Conservation (phyloP, 805 yeast genomes). For the Millerozyma miso region DNA sequence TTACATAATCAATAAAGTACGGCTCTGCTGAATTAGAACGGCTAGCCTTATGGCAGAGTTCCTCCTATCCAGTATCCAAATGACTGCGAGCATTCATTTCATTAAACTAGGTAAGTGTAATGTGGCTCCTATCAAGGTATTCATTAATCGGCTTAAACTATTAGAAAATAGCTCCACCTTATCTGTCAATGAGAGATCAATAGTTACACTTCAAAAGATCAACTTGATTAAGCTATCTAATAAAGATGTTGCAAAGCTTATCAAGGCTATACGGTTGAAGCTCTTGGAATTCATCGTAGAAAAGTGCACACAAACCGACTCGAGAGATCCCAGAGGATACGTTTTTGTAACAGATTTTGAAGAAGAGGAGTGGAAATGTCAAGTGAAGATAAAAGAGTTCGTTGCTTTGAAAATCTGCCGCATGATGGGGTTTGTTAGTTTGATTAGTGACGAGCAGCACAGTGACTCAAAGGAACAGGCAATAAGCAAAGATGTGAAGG, state of each 20-base stretch:
- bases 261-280: constrained; percentile 10
- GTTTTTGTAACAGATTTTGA: constrained; percentile 8
- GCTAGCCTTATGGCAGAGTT: too few species aligned
- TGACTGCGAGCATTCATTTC: constrained; percentile 13
- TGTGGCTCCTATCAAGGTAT: constrained; percentile 18
- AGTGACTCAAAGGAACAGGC: constrained; percentile 11
- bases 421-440: constrained; percentile 1
- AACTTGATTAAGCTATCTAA: constrained; percentile 21
- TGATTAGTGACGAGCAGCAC: constrained; percentile 9
- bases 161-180: constrained; percentile 10
- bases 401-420: background rate
- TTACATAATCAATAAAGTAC: too few species aligned
- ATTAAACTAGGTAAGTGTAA: constrained; percentile 11
- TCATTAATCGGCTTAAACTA: constrained; percentile 18
- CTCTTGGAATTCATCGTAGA: background rate
- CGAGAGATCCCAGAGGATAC: background rate
- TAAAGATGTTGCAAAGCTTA: constrained; percentile 16
- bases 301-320: background rate
- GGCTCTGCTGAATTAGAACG: too few species aligned
- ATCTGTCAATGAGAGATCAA: constrained; percentile 21
- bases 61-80: too few species aligned
- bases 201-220: constrained; percentile 17
- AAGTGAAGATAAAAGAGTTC: constrained; percentile 12
- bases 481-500: constrained; percentile 8
- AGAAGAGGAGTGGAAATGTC: constrained; percentile 19